phyloP scores from a whole-genome alignment of 495 filamentous ascomycete genomes.

The Filosporella fistucella region DNA sequence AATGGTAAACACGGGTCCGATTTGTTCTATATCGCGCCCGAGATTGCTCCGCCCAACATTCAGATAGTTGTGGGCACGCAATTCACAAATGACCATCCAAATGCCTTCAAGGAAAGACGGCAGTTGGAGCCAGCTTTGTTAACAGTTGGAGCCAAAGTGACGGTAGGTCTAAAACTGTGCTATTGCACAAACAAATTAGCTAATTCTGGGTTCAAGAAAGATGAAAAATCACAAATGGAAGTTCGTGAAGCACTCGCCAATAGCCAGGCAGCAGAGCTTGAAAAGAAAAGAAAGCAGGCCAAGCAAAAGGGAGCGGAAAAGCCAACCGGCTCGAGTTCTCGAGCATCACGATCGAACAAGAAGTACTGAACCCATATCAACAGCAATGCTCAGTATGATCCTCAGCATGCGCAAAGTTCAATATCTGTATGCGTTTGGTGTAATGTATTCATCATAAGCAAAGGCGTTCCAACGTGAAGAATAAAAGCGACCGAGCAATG shows the following conservation, averaged over 20 bases:
- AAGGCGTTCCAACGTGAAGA: too few relatives aligned
- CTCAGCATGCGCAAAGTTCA: too few relatives aligned
- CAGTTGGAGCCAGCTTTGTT: background rate
- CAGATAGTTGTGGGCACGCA: background rate
- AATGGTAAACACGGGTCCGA: background rate
- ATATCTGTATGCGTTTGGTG: too few relatives aligned
- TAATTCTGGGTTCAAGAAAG: background rate
- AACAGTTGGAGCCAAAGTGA: background rate
- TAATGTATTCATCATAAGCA: too few relatives aligned
- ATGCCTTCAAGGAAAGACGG: background rate
- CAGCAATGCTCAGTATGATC: too few relatives aligned
- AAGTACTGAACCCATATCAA: too few relatives aligned
- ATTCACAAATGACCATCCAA: background rate
- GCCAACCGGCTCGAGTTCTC: too few relatives aligned
- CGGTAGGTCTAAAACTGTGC: background rate
- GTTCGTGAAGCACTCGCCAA: background rate
- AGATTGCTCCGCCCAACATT: background rate
- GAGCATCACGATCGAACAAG: too few relatives aligned
- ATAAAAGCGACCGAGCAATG: too few relatives aligned
- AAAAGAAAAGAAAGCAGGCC: constrained; percentile 2
- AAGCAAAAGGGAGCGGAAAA: background rate
- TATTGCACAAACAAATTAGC: background rate
- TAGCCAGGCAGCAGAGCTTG: background rate
- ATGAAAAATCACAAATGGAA: background rate
- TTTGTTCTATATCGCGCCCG: constrained; percentile 6